A percentile compares a stretch with the other conserved stretches of the same genome.
phyloP scores from a whole-genome alignment of 768 basidiomycete genomes.

The Leccinum barrowsii region DNA sequence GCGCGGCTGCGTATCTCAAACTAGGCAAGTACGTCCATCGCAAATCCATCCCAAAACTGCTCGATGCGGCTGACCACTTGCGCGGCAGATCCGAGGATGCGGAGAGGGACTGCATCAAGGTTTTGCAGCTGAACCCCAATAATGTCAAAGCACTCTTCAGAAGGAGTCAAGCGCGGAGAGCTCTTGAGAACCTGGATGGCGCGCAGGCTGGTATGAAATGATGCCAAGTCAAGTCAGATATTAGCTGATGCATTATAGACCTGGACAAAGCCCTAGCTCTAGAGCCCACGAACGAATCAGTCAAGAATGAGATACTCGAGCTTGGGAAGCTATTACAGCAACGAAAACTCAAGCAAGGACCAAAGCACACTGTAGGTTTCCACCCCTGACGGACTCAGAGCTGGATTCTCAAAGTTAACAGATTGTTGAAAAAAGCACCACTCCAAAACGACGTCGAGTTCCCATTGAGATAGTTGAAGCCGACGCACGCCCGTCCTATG shows the following conservation, averaged over 20 bases:
- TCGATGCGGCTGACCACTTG: slow-evolving; percentile 2
- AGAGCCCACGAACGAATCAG: slow-evolving; percentile 62
- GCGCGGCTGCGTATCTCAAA: slow-evolving; percentile 90
- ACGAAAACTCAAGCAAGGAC: slow-evolving; percentile 31
- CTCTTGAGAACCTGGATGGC: slow-evolving; percentile 48
- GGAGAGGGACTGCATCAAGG: slow-evolving; percentile 73
- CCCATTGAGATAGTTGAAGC: slow-evolving; percentile 61
- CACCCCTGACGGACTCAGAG: neutral
- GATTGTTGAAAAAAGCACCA: slow-evolving; percentile 1
- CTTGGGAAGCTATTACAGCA: slow-evolving; percentile 39
- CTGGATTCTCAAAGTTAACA: slow-evolving; percentile 2
- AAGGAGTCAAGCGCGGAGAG: slow-evolving; percentile 67
- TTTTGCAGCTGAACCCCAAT: slow-evolving; percentile 47
- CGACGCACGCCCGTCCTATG: neutral
- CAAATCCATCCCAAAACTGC: neutral
- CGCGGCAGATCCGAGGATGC: slow-evolving; percentile 67
- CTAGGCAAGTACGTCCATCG: slow-evolving; percentile 79
- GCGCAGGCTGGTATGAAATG: slow-evolving; percentile 53
- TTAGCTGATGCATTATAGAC: slow-evolving; percentile 42
- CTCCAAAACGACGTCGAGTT: slow-evolving; percentile 51
- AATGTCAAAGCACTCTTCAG: slow-evolving; percentile 83
- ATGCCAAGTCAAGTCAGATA: neutral
- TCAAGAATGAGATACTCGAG: slow-evolving; percentile 59
- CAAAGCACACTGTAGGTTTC: slow-evolving; percentile 29
- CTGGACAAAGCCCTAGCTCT: slow-evolving; percentile 52